A percentile compares a stretch with the other conserved stretches of the same genome.
phyloP scores from a whole-genome alignment of 768 basidiomycete genomes.

The Leucocoprinus leucothites region DNA sequence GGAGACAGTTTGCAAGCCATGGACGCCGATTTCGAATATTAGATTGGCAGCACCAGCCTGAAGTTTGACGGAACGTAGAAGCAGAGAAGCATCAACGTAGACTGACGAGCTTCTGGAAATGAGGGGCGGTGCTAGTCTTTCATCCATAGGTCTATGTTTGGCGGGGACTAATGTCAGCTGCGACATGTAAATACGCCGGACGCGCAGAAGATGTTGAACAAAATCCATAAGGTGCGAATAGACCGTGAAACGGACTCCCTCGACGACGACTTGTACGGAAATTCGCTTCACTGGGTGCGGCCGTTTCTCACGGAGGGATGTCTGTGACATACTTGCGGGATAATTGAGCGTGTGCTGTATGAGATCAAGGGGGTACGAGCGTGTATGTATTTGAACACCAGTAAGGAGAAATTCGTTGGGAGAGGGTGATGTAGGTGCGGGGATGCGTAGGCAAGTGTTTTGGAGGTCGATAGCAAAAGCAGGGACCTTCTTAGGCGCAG shows the following conservation, averaged over 20 bases:
- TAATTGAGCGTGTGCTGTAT: slow-evolving; percentile 23
- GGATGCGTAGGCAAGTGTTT: slow-evolving; percentile 27
- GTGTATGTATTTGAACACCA: slow-evolving; percentile 25
- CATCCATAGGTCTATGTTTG: slow-evolving; percentile 1
- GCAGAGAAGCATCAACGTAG: slow-evolving; percentile 35
- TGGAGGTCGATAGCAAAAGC: slow-evolving; percentile 25
- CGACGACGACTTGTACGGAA: slow-evolving; percentile 34
- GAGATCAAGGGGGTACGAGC: slow-evolving; percentile 21
- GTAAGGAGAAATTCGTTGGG: slow-evolving; percentile 31
- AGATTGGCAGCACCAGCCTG: slow-evolving; percentile 71
- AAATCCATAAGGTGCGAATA: slow-evolving; percentile 62
- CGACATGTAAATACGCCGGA: slow-evolving; percentile 35
- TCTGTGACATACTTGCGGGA: slow-evolving; percentile 39
- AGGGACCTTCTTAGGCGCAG: slow-evolving; percentile 1
- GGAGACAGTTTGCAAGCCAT: slow-evolving; percentile 36
- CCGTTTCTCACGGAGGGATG: slow-evolving; percentile 37
- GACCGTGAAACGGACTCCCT: slow-evolving; percentile 39
- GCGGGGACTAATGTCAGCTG: background rate
- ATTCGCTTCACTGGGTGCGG: slow-evolving; percentile 27
- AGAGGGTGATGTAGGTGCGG: slow-evolving; percentile 26
- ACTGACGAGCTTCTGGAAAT: slow-evolving; percentile 13
- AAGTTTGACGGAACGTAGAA: slow-evolving; percentile 44
- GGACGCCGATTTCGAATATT: slow-evolving; percentile 55
- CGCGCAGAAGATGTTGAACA: slow-evolving; percentile 51
- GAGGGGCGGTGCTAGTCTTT: slow-evolving; percentile 7